Evolutionary conservation across 2,329 filamentous ascomycete genomes (phyloP), one percentile per base, ranked within the genome.

Genomic region (Colletotrichum kahawae): DNA sequence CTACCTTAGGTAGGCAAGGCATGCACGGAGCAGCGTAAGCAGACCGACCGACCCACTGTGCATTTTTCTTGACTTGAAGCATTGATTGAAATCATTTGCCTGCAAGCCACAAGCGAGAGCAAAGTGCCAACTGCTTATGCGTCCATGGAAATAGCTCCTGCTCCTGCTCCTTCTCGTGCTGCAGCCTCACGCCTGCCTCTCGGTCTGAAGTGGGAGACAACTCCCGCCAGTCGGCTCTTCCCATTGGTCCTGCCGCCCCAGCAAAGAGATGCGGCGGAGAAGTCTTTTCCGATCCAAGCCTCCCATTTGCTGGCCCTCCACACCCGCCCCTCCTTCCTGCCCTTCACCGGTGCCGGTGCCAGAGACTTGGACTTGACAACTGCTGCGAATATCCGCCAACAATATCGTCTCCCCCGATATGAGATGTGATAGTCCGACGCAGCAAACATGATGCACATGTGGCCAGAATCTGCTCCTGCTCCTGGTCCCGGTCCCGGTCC

Each of bases 341-440:
- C 67, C 70, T 68, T 68, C 64, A 68, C 73, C 73, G 70, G 73
- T 75, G 73, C 73, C 73, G 70, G 73, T 75, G 73, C 73, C 73
- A 68, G 67, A 75, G 73, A 75, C 48, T 64, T 59, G 73, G 73
- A 72, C 73, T 68, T 73, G 70, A 31, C 69, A 65, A 72, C 48
- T 73, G 57, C 73, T 75, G 73, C 70, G 48, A 75, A 73, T 60
- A 68, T 73, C 73, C 73, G 73, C 73, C 73, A 54, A 75, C 73
- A 54, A 75, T 70, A 33, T 72, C 69, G 29, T 48, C 48, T 62
- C 43, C 12, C n/a, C 73, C 64, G 64, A 75, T 68, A 27, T 73
- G 73, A 75, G 27, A 73, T 75, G 48, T 75, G 73, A 75, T 29
- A 56, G 48, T 64, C 12, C 29, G 64, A 69, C 63, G 63, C 67